phyloP scores from a whole-genome alignment of 2,329 filamentous ascomycete genomes.

The Incumbomyces delicatus region DNA sequence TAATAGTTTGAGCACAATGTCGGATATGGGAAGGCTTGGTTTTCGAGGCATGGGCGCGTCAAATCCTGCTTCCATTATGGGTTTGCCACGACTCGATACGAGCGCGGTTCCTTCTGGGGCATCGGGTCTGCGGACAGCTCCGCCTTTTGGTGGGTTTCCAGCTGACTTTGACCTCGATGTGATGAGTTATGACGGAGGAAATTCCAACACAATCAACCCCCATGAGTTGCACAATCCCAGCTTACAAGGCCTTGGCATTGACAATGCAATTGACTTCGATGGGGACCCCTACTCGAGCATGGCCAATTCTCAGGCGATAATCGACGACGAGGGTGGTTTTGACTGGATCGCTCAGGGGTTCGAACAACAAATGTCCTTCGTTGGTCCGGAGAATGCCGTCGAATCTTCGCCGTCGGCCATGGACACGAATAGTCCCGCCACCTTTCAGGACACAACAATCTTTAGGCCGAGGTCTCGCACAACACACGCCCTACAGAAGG shows the following conservation, averaged over 20 bases:
- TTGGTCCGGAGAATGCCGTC: conserved; percentile 67
- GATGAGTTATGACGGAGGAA: conserved; percentile 28
- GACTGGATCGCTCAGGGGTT: conserved; percentile 72
- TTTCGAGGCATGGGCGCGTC: conserved; percentile 64
- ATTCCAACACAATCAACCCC: conserved; percentile 53
- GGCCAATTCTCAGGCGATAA: conserved; percentile 46
- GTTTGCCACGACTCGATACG: conserved; percentile 75
- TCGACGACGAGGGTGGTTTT: conserved; percentile 63
- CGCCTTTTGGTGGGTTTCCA: conserved; percentile 56
- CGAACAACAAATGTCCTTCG: conserved; percentile 65
- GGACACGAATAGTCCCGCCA: conserved; percentile 86
- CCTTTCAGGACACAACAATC: conserved; percentile 78
- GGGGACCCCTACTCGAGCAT: conserved; percentile 43
- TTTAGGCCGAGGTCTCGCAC: conserved; percentile 29
- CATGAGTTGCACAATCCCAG: conserved; percentile 73
- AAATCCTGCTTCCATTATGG: conserved; percentile 57
- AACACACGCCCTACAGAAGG: conserved; percentile 48
- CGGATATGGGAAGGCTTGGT: conserved; percentile 44
- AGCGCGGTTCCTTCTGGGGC: conserved; percentile 59
- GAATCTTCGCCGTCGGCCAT: conserved; percentile 93
- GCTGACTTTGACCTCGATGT: conserved; percentile 61
- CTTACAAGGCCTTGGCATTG: conserved; percentile 43
- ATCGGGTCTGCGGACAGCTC: conserved; percentile 65
- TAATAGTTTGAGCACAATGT: conserved; percentile 61
- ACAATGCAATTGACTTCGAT: conserved; percentile 33